Evolutionary conservation across 2,329 filamentous ascomycete genomes (phyloP).

Genomic region (Fusarium pseudocircinatum): DNA sequence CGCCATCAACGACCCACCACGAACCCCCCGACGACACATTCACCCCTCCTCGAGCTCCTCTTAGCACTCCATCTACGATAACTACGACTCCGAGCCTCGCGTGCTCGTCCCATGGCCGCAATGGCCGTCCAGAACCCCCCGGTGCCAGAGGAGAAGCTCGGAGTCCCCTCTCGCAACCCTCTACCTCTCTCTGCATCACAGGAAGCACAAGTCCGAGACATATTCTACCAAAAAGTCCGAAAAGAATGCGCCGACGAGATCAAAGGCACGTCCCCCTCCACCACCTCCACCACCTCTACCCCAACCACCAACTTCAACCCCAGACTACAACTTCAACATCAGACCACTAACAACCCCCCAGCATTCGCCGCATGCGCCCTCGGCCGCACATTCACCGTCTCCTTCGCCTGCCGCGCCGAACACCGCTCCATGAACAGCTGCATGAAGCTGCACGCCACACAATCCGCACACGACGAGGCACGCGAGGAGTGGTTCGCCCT

Average conservation of each 20-base stretch:
- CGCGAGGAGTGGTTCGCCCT: slow-evolving; percentile 92
- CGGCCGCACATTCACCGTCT: slow-evolving; percentile 85
- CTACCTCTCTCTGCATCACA: slow-evolving; percentile 84
- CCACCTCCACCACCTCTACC: not conserved
- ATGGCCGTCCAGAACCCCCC: slow-evolving; percentile 50
- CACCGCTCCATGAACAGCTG: slow-evolving; percentile 91
- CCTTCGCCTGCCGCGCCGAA: slow-evolving; percentile 83
- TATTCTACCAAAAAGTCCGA: slow-evolving; percentile 84
- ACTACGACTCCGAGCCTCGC: slow-evolving; percentile 2
- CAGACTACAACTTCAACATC: not conserved
- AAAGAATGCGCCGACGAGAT: slow-evolving; percentile 80
- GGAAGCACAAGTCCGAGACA: slow-evolving; percentile 81
- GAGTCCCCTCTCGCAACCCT: slow-evolving; percentile 76
- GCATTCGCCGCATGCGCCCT: slow-evolving; percentile 92
- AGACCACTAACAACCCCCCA: slow-evolving; percentile 49
- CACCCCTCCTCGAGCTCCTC: not conserved
- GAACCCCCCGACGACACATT: not conserved
- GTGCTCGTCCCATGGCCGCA: slow-evolving; percentile 41
- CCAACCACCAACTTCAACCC: no score
- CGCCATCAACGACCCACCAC: slow-evolving; percentile 10
- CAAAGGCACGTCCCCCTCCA: slow-evolving; percentile 63
- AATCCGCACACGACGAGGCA: slow-evolving; percentile 85
- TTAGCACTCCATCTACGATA: not conserved
- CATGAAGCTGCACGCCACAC: slow-evolving; percentile 88
- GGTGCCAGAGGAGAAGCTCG: slow-evolving; percentile 48